Evolutionary conservation across 2,329 filamentous ascomycete genomes (phyloP).

Genomic region (Cladosporium colombiae): DNA sequence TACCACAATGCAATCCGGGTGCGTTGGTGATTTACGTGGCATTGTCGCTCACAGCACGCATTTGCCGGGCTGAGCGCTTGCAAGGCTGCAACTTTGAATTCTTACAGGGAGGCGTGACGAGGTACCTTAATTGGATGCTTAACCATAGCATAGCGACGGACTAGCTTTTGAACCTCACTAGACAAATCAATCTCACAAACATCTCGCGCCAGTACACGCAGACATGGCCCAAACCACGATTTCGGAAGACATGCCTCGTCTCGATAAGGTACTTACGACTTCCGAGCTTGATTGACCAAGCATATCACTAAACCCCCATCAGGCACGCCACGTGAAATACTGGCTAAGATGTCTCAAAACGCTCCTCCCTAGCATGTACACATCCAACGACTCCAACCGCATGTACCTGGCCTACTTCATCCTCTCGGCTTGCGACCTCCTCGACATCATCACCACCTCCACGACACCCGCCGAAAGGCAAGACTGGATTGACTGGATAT

Average conservation of each 20-base stretch:
- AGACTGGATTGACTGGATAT: constrained; percentile 72
- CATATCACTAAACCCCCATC: background rate
- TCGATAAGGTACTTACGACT: constrained; percentile 5
- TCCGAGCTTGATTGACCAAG: background rate
- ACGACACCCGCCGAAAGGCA: constrained; percentile 56
- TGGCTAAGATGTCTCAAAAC: constrained; percentile 86
- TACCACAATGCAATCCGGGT: background rate
- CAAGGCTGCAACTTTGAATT: constrained; percentile 7
- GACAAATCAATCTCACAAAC: background rate
- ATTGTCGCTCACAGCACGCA: background rate
- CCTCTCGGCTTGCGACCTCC: constrained; percentile 78
- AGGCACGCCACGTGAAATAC: constrained; percentile 73
- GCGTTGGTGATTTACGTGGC: background rate
- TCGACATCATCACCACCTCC: constrained; percentile 62
- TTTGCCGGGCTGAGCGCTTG: constrained; percentile 1
- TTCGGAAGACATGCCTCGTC: background rate
- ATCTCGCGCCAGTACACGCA: constrained; percentile 12
- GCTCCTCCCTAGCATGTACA: constrained; percentile 79
- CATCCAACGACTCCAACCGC: constrained; percentile 83
- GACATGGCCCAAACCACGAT: background rate
- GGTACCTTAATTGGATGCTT: background rate
- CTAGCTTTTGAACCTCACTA: background rate
- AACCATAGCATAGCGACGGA: background rate
- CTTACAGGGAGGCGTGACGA: background rate
- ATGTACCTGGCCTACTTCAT: constrained; percentile 90